These are phyloP conservation scores for Farysia itapuensis DNA, from an alignment of 1,284 basidiomycete genomes.

Conservation along the genomic window DNA sequence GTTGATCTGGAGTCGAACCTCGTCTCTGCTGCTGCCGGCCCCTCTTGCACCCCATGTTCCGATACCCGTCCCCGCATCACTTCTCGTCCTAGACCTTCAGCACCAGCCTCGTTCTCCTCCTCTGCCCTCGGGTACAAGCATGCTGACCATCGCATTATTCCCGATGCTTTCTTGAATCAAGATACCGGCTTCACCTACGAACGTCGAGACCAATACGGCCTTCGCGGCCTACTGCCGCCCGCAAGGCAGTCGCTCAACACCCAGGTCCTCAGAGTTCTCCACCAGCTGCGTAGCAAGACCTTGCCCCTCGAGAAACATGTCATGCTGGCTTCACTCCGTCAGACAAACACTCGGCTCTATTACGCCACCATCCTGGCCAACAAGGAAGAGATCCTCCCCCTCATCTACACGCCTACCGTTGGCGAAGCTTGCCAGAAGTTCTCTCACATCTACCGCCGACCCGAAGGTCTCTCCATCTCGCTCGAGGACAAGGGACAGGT, in stretches of 20 bases:
- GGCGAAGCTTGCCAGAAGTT: conserved; percentile 82
- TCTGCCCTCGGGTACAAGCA: conserved; percentile 1
- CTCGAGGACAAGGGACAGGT: conserved; percentile 75
- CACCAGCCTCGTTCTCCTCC: conserved; percentile 10
- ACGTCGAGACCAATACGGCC: conserved; percentile 72
- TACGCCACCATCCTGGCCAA: conserved; percentile 66
- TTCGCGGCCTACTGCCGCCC: conserved; percentile 72
- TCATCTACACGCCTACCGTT: conserved; percentile 84
- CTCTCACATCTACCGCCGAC: conserved; percentile 73
- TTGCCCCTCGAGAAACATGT: conserved; percentile 78
- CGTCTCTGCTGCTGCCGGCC: neutral
- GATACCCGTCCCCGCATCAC: neutral
- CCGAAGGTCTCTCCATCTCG: conserved; percentile 65
- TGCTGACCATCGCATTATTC: conserved; percentile 34
- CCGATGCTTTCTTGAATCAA: conserved; percentile 27
- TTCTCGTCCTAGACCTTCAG: neutral
- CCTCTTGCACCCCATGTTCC: neutral
- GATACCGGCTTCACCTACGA: conserved; percentile 69
- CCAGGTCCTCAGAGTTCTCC: conserved; percentile 69
- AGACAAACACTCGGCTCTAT: conserved; percentile 73
- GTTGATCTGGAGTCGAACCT: no score
- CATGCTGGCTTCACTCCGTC: conserved; percentile 73
- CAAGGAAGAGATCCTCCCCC: conserved; percentile 68
- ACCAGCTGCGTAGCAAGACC: conserved; percentile 71
- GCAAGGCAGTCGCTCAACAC: conserved; percentile 63